Conservation (phyloP, 169 alveolate species). For the Theileria orientalis region DNA sequence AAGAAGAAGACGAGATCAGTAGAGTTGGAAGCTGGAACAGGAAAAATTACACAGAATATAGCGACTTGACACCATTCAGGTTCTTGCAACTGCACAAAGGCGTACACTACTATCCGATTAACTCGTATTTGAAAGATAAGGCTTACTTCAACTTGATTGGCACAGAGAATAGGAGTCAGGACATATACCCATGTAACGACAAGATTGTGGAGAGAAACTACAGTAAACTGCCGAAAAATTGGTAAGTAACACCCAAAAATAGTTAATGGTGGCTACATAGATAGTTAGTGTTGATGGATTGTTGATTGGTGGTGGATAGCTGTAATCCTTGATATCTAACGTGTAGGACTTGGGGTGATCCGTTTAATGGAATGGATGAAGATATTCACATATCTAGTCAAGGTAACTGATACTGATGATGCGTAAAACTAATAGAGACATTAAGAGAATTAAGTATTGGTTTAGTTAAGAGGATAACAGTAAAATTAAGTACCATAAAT, state of each 20-base stretch:
- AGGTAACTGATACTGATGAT: constrained; percentile 12
- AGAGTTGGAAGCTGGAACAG: background rate
- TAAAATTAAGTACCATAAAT: background rate
- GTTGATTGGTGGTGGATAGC: background rate
- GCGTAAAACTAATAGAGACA: too few relatives aligned
- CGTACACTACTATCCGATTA: constrained; percentile 25
- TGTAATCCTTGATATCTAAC: constrained; percentile 50
- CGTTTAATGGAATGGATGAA: constrained; percentile 62
- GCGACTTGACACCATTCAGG: constrained; percentile 52
- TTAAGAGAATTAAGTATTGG: background rate
- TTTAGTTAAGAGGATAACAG: background rate
- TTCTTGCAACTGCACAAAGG: constrained; percentile 61
- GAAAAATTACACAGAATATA: constrained; percentile 14
- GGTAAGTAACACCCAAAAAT: background rate
- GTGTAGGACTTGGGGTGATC: constrained; percentile 78
- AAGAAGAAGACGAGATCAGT: background rate
- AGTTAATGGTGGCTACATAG: background rate
- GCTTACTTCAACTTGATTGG: background rate
- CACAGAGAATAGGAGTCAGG: background rate
- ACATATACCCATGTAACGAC: background rate
- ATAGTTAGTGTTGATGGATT: background rate
- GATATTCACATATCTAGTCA: constrained; percentile 45
- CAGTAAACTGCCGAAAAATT: constrained; percentile 1
- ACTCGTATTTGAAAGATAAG: background rate
- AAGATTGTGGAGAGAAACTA: background rate